Conservation (phyloP, 495 filamentous ascomycete genomes). For the Hypoxylon lienhwacheense region DNA sequence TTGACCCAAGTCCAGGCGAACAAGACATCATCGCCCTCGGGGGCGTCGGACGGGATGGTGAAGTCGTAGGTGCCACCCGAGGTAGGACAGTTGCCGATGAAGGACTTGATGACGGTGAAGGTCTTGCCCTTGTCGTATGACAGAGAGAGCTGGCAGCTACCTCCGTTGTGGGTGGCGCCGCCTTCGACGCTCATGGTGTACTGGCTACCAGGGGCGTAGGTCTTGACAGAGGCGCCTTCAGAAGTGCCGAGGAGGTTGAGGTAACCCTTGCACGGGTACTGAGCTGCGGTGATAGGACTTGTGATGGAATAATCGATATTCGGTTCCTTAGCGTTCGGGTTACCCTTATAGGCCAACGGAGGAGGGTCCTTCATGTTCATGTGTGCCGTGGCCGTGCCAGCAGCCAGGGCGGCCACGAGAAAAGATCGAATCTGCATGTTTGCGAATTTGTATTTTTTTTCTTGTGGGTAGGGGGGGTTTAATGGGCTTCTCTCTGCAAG, state of each 20-base stretch:
- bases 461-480: background rate
- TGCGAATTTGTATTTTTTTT: conserved; percentile 8
- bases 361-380: conserved; percentile 62
- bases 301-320: conserved; percentile 61
- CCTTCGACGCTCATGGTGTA: conserved; percentile 63
- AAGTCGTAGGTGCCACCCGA: conserved; percentile 57
- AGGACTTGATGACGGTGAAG: conserved; percentile 67
- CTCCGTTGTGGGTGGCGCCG: conserved; percentile 62
- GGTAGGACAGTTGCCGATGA: conserved; percentile 63
- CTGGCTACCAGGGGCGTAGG: conserved; percentile 56
- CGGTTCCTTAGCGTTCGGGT: conserved; percentile 46
- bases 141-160: conserved; percentile 65
- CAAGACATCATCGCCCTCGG: conserved; percentile 58
- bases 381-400: conserved; percentile 53
- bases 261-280: conserved; percentile 73
- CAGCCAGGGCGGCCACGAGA: conserved; percentile 38
- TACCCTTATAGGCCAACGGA: conserved; percentile 56
- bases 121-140: conserved; percentile 63
- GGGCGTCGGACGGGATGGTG: conserved; percentile 62
- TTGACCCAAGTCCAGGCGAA: conserved; percentile 72
- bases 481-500: conserved; percentile 11
- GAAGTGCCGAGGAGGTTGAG: conserved; percentile 53
- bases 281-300: conserved; percentile 51
- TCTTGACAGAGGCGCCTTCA: conserved; percentile 49
- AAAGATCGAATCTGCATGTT: conserved; percentile 45